Conservation (phyloP, 1,284 basidiomycete species). For the Mrakiaceae sp. region DNA sequence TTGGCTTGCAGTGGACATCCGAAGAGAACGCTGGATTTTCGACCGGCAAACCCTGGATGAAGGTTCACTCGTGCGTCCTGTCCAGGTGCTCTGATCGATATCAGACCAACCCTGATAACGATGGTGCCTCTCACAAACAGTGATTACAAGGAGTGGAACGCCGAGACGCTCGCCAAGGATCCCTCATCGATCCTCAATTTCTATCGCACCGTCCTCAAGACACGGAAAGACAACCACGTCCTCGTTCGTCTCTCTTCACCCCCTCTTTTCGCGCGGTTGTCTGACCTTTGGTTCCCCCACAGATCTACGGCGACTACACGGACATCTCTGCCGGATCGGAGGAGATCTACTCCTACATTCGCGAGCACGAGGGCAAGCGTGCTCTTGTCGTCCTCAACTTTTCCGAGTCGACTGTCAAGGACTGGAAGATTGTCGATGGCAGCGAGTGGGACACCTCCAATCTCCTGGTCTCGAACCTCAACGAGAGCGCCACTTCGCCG, state of each 20-base stretch:
- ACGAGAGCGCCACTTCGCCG: background rate
- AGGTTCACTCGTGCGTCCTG: conserved; percentile 29
- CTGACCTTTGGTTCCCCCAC: background rate
- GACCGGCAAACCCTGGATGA: conserved; percentile 17
- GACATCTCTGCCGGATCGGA: conserved; percentile 41
- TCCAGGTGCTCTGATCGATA: background rate
- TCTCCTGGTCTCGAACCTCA: background rate
- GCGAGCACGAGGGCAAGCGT: conserved; percentile 33
- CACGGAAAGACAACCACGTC: conserved; percentile 30
- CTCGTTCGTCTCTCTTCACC: conserved; percentile 18
- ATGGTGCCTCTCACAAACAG: background rate
- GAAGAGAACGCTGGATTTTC: conserved; percentile 21
- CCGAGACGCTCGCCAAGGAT: conserved; percentile 20
- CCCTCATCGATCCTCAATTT: conserved; percentile 27
- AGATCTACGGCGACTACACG: conserved; percentile 50
- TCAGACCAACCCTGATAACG: no score
- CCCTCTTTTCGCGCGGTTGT: no score
- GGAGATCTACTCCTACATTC: conserved; percentile 47
- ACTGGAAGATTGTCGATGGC: background rate
- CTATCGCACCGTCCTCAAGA: conserved; percentile 33
- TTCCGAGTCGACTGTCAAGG: conserved; percentile 22
- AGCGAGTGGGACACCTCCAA: background rate
- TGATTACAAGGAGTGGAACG: conserved; percentile 18
- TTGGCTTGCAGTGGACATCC: conserved; percentile 44
- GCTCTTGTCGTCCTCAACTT: conserved; percentile 48